Evolutionary conservation across 2,329 filamentous ascomycete species (phyloP).

Genomic region (Cytospora piceicola): DNA sequence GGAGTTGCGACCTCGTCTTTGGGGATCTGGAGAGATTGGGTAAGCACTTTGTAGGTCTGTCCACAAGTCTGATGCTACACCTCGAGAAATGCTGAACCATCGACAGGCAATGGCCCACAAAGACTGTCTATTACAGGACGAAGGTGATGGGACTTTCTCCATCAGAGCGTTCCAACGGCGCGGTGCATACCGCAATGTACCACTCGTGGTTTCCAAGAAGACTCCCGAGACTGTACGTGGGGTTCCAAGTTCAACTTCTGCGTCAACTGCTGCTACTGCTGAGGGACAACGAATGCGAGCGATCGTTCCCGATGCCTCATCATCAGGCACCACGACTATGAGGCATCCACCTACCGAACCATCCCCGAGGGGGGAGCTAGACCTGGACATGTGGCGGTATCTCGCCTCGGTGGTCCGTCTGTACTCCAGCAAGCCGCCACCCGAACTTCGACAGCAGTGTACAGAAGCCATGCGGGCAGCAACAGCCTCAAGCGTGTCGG

Average conservation of each 20-base stretch:
- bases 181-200: not conserved
- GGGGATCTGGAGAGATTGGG: not conserved
- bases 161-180: not conserved
- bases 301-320: not conserved
- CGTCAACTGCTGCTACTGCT: not conserved
- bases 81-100: not conserved
- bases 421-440: not conserved
- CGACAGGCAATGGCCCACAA: not conserved
- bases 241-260: not conserved
- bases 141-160: not conserved
- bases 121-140: not conserved
- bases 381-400: not conserved
- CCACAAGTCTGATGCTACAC: not conserved
- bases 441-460: not conserved
- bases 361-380: too few relatives aligned
- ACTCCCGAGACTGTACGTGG: not conserved
- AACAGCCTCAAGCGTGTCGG: not conserved
- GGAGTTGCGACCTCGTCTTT: not conserved
- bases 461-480: not conserved
- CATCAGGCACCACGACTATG: too few relatives aligned
- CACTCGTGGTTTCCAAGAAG: not conserved
- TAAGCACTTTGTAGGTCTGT: not conserved
- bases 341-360: too few relatives aligned
- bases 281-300: not conserved
- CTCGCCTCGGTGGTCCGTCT: not conserved